Evolutionary conservation across 495 filamentous ascomycete species (phyloP), one percentile per base, ranked within the genome.

Genomic region (Endocarpon pusillum): DNA sequence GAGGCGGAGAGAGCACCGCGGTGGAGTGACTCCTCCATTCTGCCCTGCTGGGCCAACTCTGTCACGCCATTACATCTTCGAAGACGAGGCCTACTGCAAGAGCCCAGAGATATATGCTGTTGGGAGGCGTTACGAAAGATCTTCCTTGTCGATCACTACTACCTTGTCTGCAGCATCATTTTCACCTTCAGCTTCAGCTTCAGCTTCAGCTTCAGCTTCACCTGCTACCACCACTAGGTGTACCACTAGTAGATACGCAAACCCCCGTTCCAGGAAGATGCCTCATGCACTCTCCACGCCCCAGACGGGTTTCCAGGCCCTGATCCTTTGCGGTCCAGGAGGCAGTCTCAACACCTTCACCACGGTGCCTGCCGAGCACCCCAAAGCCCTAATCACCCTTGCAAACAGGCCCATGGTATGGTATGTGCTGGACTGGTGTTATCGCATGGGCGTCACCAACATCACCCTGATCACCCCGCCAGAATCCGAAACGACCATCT

Each of bases 331-430:
- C 43, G 86, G 86, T 1, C 85, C 87, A 31, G 89, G 91, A 35
- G 75, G 80, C 10, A 86, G 78, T 2, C 76, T 96, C 36, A 80
- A 78, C 23, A 94, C 91, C 0, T 94, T 96, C 55, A 94, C 84
- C 2, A 74, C 81, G 5, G 81, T 79, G 35, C 78, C 86, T 3
- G 78, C 87, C 52, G 82, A 92, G 46, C 75, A 76, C 36, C 86
- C 86, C 3, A 97, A 96, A 58, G 81, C 80, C 31, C 69, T 97
- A 6, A 60, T 96, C 18, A 84, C 85, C 5, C 78, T 96, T 34
- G 89, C 87, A 36, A 96, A 96, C 55, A 65, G 85, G 36, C 87
- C 87, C 0, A 93, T 96, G 89, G 69, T 97, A 21, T 94, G 78
- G 72, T 96, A 94, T 53, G 74, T 82, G 0, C 62, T 97, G 29